Percentiles rank a stretch among this genome's conserved stretches.
These are phyloP conservation scores for Collybia mongolica DNA, from an alignment of 768 basidiomycete genomes.

Conservation along the genomic window DNA sequence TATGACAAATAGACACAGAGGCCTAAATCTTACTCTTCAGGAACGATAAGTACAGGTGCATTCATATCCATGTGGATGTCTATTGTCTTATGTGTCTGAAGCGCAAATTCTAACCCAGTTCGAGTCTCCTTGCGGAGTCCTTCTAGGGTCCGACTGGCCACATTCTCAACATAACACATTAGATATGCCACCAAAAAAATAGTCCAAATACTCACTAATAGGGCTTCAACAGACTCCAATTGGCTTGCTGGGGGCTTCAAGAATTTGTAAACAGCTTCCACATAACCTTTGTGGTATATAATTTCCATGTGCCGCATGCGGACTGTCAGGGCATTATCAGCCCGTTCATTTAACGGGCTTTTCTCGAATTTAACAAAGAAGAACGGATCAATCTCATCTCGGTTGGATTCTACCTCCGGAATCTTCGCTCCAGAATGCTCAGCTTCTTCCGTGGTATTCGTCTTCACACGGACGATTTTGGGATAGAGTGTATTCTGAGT, in stretches of 20 bases:
- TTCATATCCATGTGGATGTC: slow-evolving; percentile 97
- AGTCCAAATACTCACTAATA: slow-evolving; percentile 56
- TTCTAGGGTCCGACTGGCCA: slow-evolving; percentile 90
- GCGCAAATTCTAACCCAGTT: slow-evolving; percentile 89
- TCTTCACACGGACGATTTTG: slow-evolving; percentile 81
- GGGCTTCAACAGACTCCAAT: slow-evolving; percentile 90
- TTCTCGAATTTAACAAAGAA: slow-evolving; percentile 91
- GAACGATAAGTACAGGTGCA: slow-evolving; percentile 95
- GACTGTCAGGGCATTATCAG: slow-evolving; percentile 87
- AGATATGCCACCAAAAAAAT: slow-evolving; percentile 3
- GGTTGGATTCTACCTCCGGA: slow-evolving; percentile 11
- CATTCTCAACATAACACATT: slow-evolving; percentile 51
- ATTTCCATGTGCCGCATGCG: slow-evolving; percentile 96
- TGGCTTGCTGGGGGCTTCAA: slow-evolving; percentile 94
- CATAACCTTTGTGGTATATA: slow-evolving; percentile 91
- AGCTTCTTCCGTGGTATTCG: slow-evolving; percentile 11
- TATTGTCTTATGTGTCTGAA: slow-evolving; percentile 92
- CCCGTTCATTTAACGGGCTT: slow-evolving; percentile 87
- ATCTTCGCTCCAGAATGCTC: slow-evolving; percentile 5
- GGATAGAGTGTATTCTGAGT: slow-evolving; percentile 75
- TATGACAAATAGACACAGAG: not conserved
- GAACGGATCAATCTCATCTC: slow-evolving; percentile 55
- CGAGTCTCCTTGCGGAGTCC: slow-evolving; percentile 92
- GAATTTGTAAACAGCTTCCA: slow-evolving; percentile 89
- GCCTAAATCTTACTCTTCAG: slow-evolving; percentile 69